Evolutionary conservation across 106 monocot species (phyloP), one percentile per base, ranked within the genome.

Genomic region (Narthecium ossifragum): DNA sequence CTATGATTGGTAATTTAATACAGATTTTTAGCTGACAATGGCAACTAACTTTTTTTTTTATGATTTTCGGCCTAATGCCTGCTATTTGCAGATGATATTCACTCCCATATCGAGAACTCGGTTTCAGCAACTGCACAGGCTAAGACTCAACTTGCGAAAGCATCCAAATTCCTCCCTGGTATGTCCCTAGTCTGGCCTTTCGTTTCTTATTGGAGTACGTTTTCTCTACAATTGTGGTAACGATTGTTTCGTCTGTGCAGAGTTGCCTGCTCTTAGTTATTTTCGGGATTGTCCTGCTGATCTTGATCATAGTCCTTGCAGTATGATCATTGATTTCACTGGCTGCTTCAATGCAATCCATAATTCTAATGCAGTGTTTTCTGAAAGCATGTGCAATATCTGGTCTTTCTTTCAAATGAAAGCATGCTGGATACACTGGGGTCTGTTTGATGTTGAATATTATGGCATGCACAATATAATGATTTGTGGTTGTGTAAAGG

Each of bases 201-300:
- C 63, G 26, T 63, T 14, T 36, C 26, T 43, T 18, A 33, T 28
- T 23, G 17, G 25, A 28, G n/a, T 49, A 41, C n/a, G 22, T 23
- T 38, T 49, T 14, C 9, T 9, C 5, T 21, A 30, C 8, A 48
- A 26, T 29, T 33, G 2, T 24, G 25, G 7, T 13, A 31, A 26
- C 17, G 17, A 31, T 8, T 26, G n/a, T 39, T 22, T 62, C 22
- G 13, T 60, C 25, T 4, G 11, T 60, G 51, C 84, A 92, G 92
- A 58, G 68, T 57, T 92, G 92, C 67, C 68, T 92, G 80, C 75
- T 92, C 26, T 31, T 92, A 80, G 88, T 88, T 53, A 88, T 92
- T 57, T 73, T 92, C 65, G 87, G 81, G 31, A 69, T 88, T 29
- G 66, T 88, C 20, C 57, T 88, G 24, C 84, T 92, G 28, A 92